Evolutionary conservation across 2,329 filamentous ascomycete species (phyloP).

Genomic region (Aspergillus calidoustus): DNA sequence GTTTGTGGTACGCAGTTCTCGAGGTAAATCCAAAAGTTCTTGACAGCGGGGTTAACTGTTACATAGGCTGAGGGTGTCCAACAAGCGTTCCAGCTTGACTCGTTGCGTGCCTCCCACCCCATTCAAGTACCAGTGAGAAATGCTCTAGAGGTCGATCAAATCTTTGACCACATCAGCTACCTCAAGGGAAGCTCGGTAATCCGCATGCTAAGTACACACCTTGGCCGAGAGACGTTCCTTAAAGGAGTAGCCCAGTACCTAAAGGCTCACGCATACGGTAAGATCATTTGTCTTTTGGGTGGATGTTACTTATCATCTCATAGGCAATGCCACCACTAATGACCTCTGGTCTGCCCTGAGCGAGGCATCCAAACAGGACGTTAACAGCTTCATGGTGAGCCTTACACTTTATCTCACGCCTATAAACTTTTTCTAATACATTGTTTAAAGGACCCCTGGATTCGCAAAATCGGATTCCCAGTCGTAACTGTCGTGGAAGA

Average conservation of each 20-base stretch:
- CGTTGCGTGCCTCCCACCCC: constrained; percentile 87
- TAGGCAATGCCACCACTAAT: constrained; percentile 80
- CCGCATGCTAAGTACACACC: constrained; percentile 90
- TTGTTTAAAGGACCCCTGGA: constrained; percentile 71
- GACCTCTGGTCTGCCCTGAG: constrained; percentile 89
- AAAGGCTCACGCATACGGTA: constrained; percentile 82
- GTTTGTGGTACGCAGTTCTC: constrained; percentile 73
- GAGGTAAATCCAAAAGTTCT: constrained; percentile 53
- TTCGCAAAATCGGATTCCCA: constrained; percentile 92
- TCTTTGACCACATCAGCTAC: constrained; percentile 97
- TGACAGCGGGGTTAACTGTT: constrained; percentile 44
- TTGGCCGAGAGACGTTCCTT: constrained; percentile 86
- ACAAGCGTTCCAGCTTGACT: constrained; percentile 86
- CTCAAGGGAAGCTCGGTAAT: constrained; percentile 95
- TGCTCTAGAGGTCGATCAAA: constrained; percentile 94
- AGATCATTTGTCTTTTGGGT: constrained; percentile 5
- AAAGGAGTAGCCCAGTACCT: constrained; percentile 89
- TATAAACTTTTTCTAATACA: constrained; percentile 16
- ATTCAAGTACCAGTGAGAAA: constrained; percentile 95
- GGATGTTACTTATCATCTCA: not conserved
- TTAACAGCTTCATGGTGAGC: constrained; percentile 77
- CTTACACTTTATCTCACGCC: not conserved
- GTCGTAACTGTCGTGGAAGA: constrained; percentile 85
- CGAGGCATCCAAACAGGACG: constrained; percentile 84
- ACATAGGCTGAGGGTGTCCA: constrained; percentile 83